A percentile compares a stretch with the other conserved stretches of the same genome.
Evolutionary conservation across 352 stramenopile species (phyloP).

Genomic region (Globisporangium splendens): DNA sequence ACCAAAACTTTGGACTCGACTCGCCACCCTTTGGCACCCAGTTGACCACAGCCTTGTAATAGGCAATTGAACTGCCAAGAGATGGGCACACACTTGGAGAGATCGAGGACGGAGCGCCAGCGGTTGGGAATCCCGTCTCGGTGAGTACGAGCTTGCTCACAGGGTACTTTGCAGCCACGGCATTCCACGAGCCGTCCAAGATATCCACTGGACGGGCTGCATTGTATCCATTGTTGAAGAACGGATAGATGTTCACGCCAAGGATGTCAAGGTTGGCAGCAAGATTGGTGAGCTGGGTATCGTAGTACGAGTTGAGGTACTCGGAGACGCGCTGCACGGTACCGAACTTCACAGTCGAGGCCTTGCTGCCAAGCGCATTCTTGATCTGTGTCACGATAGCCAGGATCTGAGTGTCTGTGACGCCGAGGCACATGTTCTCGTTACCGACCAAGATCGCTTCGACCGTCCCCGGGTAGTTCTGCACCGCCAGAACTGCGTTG

Average conservation of each 20-base stretch:
- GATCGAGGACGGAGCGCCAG: conserved; percentile 9
- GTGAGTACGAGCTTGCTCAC: conserved; percentile 22
- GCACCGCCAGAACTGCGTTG: conserved; percentile 17
- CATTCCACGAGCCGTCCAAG: conserved; percentile 19
- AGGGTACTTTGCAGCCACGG: conserved; percentile 15
- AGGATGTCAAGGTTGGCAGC: conserved; percentile 25
- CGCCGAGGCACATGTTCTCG: conserved; percentile 24
- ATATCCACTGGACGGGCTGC: conserved; percentile 7
- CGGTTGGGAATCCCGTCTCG: conserved; percentile 23
- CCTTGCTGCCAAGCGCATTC: conserved; percentile 7
- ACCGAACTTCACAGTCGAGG: conserved; percentile 18
- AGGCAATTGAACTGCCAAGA: conserved; percentile 11
- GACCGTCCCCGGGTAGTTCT: conserved; percentile 23
- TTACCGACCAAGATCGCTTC: conserved; percentile 31
- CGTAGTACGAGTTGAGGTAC: conserved; percentile 11
- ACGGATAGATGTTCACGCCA: conserved; percentile 40
- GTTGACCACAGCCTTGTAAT: conserved; percentile 24
- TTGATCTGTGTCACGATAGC: conserved; percentile 17
- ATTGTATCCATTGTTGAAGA: conserved; percentile 24
- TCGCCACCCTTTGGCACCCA: conserved; percentile 18
- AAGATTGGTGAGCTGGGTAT: conserved; percentile 8
- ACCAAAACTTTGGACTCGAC: conserved; percentile 44
- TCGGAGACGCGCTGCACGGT: conserved; percentile 35
- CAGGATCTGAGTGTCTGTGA: conserved; percentile 15
- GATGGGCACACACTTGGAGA: conserved; percentile 7